These are phyloP conservation scores for Puccinia polysora DNA, from an alignment of 1,284 basidiomycete species.

Conservation along the genomic window DNA sequence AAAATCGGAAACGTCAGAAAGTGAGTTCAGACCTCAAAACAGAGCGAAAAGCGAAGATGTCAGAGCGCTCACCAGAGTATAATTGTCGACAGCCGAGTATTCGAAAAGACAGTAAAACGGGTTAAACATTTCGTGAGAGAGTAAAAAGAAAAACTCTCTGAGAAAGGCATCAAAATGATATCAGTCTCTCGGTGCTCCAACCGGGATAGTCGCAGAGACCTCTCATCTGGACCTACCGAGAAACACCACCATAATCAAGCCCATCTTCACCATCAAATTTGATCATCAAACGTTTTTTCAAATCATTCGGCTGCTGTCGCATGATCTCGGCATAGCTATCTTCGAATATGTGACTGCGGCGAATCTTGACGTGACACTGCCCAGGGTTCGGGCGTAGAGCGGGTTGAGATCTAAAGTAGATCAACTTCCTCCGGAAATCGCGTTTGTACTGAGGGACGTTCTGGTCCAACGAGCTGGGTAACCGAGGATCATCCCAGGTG, in stretches of 20 bases:
- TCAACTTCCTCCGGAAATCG: constrained; percentile 94
- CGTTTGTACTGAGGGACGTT: constrained; percentile 99
- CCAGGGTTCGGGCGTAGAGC: constrained; percentile 74
- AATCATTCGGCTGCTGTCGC: constrained; percentile 84
- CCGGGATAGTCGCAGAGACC: background rate
- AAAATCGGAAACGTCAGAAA: constrained; percentile 54
- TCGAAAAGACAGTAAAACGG: constrained; percentile 99
- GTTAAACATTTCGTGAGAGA: constrained; percentile 84
- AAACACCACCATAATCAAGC: constrained; percentile 43
- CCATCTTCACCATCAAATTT: constrained; percentile 64
- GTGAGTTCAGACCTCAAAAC: constrained; percentile 90
- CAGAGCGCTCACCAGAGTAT: constrained; percentile 17
- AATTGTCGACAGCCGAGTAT: constrained; percentile 67
- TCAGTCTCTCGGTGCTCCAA: background rate
- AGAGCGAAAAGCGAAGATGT: too few relatives aligned
- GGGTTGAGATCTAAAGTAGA: constrained; percentile 97
- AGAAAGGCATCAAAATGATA: background rate
- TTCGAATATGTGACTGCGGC: constrained; percentile 88
- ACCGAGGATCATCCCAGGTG: constrained; percentile 81
- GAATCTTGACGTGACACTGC: constrained; percentile 92
- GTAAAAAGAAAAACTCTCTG: constrained; percentile 99
- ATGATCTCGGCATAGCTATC: constrained; percentile 95
- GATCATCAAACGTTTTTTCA: constrained; percentile 96
- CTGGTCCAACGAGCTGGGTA: constrained; percentile 54
- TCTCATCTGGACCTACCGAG: constrained; percentile 23